phyloP scores from a whole-genome alignment of 768 basidiomycete species.

The Suillus americanus region DNA sequence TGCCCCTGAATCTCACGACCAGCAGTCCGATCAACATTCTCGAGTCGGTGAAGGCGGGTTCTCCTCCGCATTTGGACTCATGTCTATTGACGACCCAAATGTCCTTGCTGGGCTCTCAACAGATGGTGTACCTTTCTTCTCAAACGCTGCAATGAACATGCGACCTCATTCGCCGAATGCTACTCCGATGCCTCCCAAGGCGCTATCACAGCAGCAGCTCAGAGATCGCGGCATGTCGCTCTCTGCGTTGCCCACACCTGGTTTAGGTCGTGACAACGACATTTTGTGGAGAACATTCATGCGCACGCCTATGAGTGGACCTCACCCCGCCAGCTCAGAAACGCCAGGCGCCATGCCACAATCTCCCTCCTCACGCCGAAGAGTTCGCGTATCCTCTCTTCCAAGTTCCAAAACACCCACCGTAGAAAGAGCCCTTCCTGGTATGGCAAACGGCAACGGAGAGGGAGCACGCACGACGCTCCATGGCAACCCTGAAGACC shows the following conservation, averaged over 20 bases:
- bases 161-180: constrained; percentile 42
- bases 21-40: constrained; percentile 12
- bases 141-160: constrained; percentile 24
- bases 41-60: constrained; percentile 41
- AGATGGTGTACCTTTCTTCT: constrained; percentile 67
- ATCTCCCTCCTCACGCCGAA: constrained; percentile 33
- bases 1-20: constrained; percentile 9
- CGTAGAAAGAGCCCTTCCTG: constrained; percentile 22
- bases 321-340: constrained; percentile 18
- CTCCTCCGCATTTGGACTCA: constrained; percentile 67
- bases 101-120: constrained; percentile 60
- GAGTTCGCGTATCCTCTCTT: constrained; percentile 63
- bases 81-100: constrained; percentile 74
- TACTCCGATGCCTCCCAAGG: constrained; percentile 45
- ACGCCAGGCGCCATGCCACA: constrained; percentile 22
- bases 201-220: constrained; percentile 20
- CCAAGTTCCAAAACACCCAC: constrained; percentile 70
- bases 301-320: constrained; percentile 57
- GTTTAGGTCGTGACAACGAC: constrained; percentile 34
- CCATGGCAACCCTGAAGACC: constrained; percentile 55
- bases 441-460: constrained; percentile 18
- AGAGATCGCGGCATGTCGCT: constrained; percentile 26
- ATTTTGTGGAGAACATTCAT: constrained; percentile 79
- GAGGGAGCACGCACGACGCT: constrained; percentile 39
- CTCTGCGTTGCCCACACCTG: constrained; percentile 32